Evolutionary conservation across 805 yeast genomes (phyloP).

Genomic region (Hanseniaspora jakobsenii): DNA sequence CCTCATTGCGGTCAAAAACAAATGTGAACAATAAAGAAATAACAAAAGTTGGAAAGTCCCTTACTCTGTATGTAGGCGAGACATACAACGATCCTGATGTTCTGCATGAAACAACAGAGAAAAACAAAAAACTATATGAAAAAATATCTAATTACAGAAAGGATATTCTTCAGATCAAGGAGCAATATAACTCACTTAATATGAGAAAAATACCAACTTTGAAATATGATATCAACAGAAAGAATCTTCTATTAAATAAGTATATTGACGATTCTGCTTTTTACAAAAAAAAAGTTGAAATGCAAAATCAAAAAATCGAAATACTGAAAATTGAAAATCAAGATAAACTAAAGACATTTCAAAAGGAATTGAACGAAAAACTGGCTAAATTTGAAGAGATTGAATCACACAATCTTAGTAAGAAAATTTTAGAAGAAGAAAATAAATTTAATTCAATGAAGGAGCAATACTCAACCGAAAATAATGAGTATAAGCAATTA

Average conservation of each 20-base stretch:
- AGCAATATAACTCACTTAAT: constrained; percentile 20
- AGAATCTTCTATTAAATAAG: constrained; percentile 20
- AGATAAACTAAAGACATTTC: constrained; percentile 19
- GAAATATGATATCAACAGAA: constrained; percentile 22
- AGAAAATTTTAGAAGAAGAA: too few species aligned
- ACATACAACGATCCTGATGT: constrained; percentile 26
- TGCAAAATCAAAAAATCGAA: constrained; percentile 20
- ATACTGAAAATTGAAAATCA: constrained; percentile 19
- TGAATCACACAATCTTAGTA: too few species aligned
- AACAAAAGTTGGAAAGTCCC: too few species aligned
- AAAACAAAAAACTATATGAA: constrained; percentile 25
- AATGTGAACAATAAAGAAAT: background rate
- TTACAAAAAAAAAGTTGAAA: constrained; percentile 19
- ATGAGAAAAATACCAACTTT: constrained; percentile 21
- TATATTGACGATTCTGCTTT: constrained; percentile 20
- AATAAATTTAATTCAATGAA: too few species aligned
- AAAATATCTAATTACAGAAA: constrained; percentile 24
- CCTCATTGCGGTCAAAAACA: background rate
- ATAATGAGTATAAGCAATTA: constrained; percentile 18
- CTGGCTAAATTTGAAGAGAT: too few species aligned
- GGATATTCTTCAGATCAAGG: constrained; percentile 24
- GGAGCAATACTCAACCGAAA: too few species aligned
- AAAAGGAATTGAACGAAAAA: constrained; percentile 22
- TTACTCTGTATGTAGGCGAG: background rate
- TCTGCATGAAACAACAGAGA: constrained; percentile 26